Evolutionary conservation across 2,329 filamentous ascomycete species (phyloP).

Genomic region (Botrytis fabae): DNA sequence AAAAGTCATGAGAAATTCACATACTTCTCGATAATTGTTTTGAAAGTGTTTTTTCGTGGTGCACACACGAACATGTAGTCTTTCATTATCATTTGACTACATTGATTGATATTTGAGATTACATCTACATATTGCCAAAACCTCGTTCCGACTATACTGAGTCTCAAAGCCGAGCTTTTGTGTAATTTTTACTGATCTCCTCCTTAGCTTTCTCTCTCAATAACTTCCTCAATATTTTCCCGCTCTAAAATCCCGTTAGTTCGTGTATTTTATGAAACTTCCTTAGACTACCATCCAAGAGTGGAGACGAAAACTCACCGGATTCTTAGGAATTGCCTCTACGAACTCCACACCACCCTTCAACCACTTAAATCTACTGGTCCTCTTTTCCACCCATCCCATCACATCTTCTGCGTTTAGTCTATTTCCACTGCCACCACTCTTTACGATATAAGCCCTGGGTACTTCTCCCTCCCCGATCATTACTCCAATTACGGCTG

Average conservation of each 20-base stretch:
- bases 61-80: fast-evolving
- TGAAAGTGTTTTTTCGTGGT: neutral
- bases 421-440: conserved; percentile 39
- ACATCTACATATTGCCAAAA: neutral
- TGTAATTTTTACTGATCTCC: conserved; percentile 7
- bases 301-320: conserved; percentile 39
- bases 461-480: conserved; percentile 50
- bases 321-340: conserved; percentile 68
- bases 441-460: conserved; percentile 57
- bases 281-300: neutral
- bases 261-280: neutral
- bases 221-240: conserved; percentile 52
- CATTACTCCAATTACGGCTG: conserved; percentile 49
- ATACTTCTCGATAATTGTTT: neutral
- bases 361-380: conserved; percentile 65
- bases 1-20: neutral
- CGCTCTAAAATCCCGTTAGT: conserved; percentile 32
- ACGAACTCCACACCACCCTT: conserved; percentile 68
- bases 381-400: conserved; percentile 57
- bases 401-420: conserved; percentile 49
- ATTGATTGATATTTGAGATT: neutral
- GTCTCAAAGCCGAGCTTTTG: conserved; percentile 1
- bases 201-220: conserved; percentile 46
- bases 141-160: neutral
- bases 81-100: neutral